phyloP scores from a whole-genome alignment of 768 basidiomycete species.

The Pholiota conissans region DNA sequence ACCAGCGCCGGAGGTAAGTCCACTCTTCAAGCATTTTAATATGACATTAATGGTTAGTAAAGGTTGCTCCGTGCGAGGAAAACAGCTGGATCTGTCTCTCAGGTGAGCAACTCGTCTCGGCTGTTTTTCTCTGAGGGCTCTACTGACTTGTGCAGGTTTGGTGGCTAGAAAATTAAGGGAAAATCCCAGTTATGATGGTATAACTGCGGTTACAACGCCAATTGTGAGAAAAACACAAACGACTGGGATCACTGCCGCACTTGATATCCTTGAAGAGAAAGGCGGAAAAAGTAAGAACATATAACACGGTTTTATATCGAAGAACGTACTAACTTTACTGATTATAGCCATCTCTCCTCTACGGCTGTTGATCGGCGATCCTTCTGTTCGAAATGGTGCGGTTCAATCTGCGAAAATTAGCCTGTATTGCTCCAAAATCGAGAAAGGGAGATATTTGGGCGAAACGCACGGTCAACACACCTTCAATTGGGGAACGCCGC shows the following conservation, averaged over 20 bases:
- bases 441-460: constrained; percentile 13
- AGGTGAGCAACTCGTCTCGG: constrained; percentile 17
- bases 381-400: background rate
- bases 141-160: too few species aligned
- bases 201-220: background rate
- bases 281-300: background rate
- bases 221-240: background rate
- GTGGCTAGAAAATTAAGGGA: too few species aligned
- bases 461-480: constrained; percentile 19
- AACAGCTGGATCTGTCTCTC: constrained; percentile 30
- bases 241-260: background rate
- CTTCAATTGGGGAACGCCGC: constrained; percentile 26
- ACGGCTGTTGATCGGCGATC: background rate
- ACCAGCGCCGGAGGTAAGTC: background rate
- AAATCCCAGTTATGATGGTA: background rate
- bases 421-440: constrained; percentile 13
- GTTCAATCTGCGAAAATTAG: constrained; percentile 5
- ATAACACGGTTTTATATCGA: background rate
- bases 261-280: background rate
- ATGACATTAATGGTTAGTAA: background rate
- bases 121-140: background rate
- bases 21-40: background rate
- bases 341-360: background rate
- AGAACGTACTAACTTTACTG: background rate
- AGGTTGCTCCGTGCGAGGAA: constrained; percentile 20